Evolutionary conservation across 768 basidiomycete genomes (phyloP).

Genomic region (Terana coerulea): DNA sequence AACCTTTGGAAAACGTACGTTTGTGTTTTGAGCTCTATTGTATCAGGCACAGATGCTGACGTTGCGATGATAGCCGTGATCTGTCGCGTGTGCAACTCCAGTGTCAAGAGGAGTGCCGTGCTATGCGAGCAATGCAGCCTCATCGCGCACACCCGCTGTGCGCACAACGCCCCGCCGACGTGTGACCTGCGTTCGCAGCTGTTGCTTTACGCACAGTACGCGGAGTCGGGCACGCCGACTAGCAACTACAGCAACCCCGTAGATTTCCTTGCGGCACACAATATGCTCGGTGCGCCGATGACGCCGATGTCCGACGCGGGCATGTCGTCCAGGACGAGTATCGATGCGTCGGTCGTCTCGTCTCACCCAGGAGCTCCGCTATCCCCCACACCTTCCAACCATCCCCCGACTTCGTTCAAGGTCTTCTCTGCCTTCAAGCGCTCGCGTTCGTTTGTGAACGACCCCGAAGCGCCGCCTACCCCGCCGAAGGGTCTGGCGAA

Average conservation of each 20-base stretch:
- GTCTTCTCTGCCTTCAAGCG: constrained; percentile 63
- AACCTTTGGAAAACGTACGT: constrained; percentile 87
- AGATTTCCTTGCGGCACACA: constrained; percentile 38
- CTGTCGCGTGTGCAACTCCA: constrained; percentile 78
- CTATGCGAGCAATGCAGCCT: constrained; percentile 88
- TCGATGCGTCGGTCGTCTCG: constrained; percentile 31
- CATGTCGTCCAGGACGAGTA: constrained; percentile 40
- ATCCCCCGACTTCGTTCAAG: constrained; percentile 59
- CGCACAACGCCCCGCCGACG: constrained; percentile 66
- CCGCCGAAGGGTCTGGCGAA: constrained; percentile 16
- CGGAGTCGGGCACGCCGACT: constrained; percentile 57
- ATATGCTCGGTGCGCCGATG: constrained; percentile 29
- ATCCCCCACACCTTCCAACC: constrained; percentile 27
- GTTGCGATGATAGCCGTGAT: constrained; percentile 58
- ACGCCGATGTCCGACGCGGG: constrained; percentile 54
- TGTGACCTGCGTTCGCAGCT: constrained; percentile 82
- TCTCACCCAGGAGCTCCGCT: constrained; percentile 28
- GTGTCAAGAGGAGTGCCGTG: constrained; percentile 83
- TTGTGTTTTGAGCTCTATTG: constrained; percentile 3
- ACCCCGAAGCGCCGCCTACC: constrained; percentile 23
- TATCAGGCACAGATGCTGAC: constrained; percentile 4
- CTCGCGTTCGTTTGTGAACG: constrained; percentile 51
- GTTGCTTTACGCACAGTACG: constrained; percentile 74
- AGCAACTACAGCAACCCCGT: constrained; percentile 51
- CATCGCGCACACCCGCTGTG: constrained; percentile 81